A percentile compares a stretch with the other conserved stretches of the same genome.
phyloP scores from a whole-genome alignment of 2,329 filamentous ascomycete genomes.

The Orbilia blumenaviensis region DNA sequence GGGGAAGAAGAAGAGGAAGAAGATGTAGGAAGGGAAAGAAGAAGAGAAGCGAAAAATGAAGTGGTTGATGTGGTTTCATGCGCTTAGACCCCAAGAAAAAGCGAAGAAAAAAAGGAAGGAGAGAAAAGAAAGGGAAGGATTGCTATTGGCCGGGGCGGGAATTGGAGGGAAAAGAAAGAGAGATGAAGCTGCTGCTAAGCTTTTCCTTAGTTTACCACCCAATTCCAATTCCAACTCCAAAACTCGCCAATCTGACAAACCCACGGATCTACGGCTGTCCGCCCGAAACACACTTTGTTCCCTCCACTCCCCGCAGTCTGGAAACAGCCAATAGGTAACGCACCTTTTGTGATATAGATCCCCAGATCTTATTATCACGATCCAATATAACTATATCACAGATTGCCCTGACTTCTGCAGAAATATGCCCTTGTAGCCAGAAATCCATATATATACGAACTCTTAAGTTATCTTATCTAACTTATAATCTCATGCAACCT shows the following conservation, averaged over 20 bases:
- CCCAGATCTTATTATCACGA: too few species aligned
- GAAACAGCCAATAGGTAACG: too few species aligned
- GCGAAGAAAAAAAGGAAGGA: background rate
- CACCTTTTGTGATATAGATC: too few species aligned
- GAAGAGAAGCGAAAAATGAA: background rate
- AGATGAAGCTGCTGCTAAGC: constrained; percentile 13
- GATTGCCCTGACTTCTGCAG: too few species aligned
- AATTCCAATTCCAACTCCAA: background rate
- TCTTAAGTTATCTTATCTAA: too few species aligned
- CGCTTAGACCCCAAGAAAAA: background rate
- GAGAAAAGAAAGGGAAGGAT: background rate
- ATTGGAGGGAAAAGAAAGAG: background rate
- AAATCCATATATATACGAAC: too few species aligned
- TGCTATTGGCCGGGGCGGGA: too few species aligned
- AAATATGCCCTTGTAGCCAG: too few species aligned
- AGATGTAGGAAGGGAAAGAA: too few species aligned
- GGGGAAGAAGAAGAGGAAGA: background rate
- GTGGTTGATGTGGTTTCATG: background rate
- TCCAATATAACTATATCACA: too few species aligned
- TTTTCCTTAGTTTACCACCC: background rate
- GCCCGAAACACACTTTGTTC: background rate
- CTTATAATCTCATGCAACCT: too few species aligned
- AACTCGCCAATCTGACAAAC: background rate
- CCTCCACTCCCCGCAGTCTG: background rate
- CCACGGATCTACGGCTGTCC: background rate